A percentile compares a stretch with the other conserved stretches of the same genome.
Conservation (phyloP, 257 asterid genomes). For the Handroanthus guayacan region DNA sequence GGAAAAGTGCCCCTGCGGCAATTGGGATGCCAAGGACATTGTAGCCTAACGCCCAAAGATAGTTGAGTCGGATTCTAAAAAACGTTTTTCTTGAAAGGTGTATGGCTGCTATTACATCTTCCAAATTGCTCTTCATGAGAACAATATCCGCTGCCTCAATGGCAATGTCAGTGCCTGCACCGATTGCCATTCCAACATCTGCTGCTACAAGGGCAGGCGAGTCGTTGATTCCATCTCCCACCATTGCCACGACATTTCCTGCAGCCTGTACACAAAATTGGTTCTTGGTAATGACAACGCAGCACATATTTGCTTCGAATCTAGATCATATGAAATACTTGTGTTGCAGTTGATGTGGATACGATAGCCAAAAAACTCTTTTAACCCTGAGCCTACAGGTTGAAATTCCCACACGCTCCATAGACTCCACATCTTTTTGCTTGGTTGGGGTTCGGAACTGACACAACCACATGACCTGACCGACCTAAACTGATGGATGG, state of each 20-base stretch:
- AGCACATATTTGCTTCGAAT: background rate
- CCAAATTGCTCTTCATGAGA: constrained; percentile 84
- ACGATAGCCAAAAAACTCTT: too few relatives aligned
- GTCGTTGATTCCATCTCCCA: constrained; percentile 90
- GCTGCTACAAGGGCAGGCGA: constrained; percentile 92
- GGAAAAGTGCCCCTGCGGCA: constrained; percentile 81
- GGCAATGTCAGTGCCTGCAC: constrained; percentile 90
- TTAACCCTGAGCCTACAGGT: too few relatives aligned
- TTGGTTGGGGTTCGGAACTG: too few relatives aligned
- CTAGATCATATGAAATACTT: background rate
- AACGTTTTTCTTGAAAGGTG: constrained; percentile 75
- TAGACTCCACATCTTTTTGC: too few relatives aligned
- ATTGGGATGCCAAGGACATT: constrained; percentile 75
- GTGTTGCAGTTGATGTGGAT: too few relatives aligned
- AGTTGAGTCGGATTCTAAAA: constrained; percentile 70
- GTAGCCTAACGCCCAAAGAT: constrained; percentile 80
- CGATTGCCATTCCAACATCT: constrained; percentile 84
- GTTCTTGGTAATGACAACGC: background rate
- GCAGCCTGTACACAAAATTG: constrained; percentile 48
- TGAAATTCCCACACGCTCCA: too few relatives aligned
- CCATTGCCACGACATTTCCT: constrained; percentile 81
- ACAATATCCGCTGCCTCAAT: constrained; percentile 88
- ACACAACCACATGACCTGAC: too few relatives aligned
- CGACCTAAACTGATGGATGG: too few relatives aligned
- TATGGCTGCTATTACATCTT: constrained; percentile 80